Evolutionary conservation across 306 rosid genomes (phyloP), one percentile per base, ranked within the genome.

Genomic region (Prunus mume): DNA sequence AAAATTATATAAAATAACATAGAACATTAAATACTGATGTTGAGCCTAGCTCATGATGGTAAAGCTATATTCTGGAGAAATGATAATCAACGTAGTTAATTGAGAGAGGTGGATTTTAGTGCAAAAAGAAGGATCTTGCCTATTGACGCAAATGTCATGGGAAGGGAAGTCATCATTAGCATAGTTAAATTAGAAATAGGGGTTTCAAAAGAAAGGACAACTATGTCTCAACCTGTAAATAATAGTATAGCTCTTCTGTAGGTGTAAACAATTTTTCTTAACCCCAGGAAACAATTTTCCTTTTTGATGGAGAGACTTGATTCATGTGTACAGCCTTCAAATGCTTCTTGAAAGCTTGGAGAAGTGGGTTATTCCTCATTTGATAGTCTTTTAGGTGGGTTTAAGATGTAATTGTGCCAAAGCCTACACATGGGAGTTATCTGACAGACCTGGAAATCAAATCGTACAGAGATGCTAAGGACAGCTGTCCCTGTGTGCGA

Each of bases 111-210:
- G 43, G 38, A 46, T 34, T 15, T 52, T 25, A 15, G 61, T 70
- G 63, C 28, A 2, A 70, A 43, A 73, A 38, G 43, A 45, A 38
- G 22, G 68, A 73, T 73, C 18, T 25, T 73, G 46, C 68, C 34
- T 22, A 73, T 38, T 73, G 77, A 43, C 24, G 7, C 20, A 17
- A 63, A 24, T 30, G 43, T 72, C 38, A 47, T 41, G 77, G 55
- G 12, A 38, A 30, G 62, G 34, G 12, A 64, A 68, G 30, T 69
- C 66, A 19, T 80, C 18, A 34, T 32, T 12, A n/a, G 71, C 66
- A 7, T 10, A 17, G 43, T 58, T 28, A 41, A 18, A 65, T 15
- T 14, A 17, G 43, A 56, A 41, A 54, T 18, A 52, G 49, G 34
- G 25, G 2, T 5, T 11, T 22, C 1, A 43, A 15, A 60, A 57